phyloP scores from a whole-genome alignment of 352 stramenopile genomes.

The Phytophthora pinifolia region DNA sequence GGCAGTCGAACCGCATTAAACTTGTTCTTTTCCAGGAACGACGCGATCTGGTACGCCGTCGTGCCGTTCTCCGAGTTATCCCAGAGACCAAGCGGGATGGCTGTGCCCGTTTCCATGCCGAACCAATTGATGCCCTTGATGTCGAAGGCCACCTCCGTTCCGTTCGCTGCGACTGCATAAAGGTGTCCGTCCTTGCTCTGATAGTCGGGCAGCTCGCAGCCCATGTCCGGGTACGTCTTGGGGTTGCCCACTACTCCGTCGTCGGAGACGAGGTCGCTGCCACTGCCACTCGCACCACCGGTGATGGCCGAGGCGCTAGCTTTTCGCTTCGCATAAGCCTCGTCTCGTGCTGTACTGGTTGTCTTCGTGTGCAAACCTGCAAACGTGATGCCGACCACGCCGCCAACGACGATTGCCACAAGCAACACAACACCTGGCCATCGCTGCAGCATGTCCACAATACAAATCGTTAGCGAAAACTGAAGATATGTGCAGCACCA shows the following conservation, averaged over 20 bases:
- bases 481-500: too few relatives aligned
- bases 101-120: constrained; percentile 55
- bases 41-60: constrained; percentile 46
- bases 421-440: constrained; percentile 51
- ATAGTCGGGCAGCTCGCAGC: constrained; percentile 60
- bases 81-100: constrained; percentile 62
- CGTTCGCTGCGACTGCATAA: constrained; percentile 46
- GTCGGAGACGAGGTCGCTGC: constrained; percentile 36
- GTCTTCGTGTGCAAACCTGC: constrained; percentile 24
- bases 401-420: constrained; percentile 30
- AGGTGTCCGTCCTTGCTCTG: constrained; percentile 62
- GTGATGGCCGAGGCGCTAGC: constrained; percentile 18
- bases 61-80: constrained; percentile 61
- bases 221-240: constrained; percentile 60
- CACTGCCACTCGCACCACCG: constrained; percentile 19
- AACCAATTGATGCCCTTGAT: constrained; percentile 81
- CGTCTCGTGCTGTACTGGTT: constrained; percentile 17
- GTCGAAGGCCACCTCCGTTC: constrained; percentile 40
- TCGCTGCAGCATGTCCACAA: constrained; percentile 19
- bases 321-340: constrained; percentile 28
- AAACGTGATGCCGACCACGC: constrained; percentile 30
- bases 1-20: constrained; percentile 46
- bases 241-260: constrained; percentile 54
- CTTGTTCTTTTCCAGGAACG: constrained; percentile 44
- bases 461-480: constrained; percentile 1